phyloP scores from a whole-genome alignment of 2,329 filamentous ascomycete species.

The Fusarium virguliforme region DNA sequence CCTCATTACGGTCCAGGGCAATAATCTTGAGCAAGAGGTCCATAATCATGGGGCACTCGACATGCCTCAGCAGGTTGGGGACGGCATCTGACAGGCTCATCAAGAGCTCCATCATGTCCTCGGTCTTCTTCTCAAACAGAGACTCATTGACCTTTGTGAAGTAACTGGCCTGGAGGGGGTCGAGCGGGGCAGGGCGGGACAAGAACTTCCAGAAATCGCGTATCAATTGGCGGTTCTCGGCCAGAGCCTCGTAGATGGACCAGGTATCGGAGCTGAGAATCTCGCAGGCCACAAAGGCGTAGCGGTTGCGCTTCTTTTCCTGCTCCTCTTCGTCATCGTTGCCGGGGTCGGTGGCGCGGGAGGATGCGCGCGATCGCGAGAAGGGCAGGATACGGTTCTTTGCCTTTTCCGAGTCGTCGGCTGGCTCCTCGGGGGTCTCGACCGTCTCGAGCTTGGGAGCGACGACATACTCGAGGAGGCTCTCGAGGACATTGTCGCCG shows the following conservation, averaged over 20 bases:
- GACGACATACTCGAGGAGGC: constrained; percentile 91
- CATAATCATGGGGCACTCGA: constrained; percentile 99
- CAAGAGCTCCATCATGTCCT: constrained; percentile 94
- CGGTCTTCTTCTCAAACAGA: constrained; percentile 97
- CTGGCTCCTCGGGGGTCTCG: constrained; percentile 67
- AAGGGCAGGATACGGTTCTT: constrained; percentile 64
- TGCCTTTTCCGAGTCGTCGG: constrained; percentile 67
- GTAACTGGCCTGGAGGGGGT: constrained; percentile 95
- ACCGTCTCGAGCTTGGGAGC: constrained; percentile 78
- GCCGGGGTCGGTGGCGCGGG: constrained; percentile 64
- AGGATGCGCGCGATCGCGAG: constrained; percentile 69
- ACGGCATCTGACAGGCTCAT: constrained; percentile 87
- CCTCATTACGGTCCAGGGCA: constrained; percentile 92
- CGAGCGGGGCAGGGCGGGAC: constrained; percentile 85
- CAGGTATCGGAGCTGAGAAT: constrained; percentile 95
- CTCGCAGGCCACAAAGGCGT: constrained; percentile 94
- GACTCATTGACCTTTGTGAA: constrained; percentile 99
- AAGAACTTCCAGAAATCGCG: constrained; percentile 94
- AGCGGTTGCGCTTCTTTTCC: constrained; percentile 93
- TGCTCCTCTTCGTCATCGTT: constrained; percentile 78
- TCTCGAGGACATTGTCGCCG: constrained; percentile 87
- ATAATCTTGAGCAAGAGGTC: constrained; percentile 97
- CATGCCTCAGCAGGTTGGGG: constrained; percentile 88
- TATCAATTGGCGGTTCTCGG: constrained; percentile 85
- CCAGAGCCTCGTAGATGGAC: constrained; percentile 94